Conservation (phyloP, 495 filamentous ascomycete genomes). For the Lophiotrema nucula region DNA sequence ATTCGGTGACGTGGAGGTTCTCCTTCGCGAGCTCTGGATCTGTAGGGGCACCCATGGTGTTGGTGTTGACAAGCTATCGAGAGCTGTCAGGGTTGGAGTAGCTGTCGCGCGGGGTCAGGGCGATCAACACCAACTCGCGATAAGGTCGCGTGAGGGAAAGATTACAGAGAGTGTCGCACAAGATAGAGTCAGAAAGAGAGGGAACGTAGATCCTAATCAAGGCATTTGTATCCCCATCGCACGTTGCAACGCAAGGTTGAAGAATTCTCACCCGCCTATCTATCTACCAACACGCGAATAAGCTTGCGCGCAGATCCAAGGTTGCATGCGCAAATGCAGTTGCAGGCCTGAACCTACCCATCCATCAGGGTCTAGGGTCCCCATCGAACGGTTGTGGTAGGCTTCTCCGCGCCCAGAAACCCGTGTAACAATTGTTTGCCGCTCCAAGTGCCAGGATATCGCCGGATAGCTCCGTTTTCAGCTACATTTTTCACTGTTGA, state of each 20-base stretch:
- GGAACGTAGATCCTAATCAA: background rate
- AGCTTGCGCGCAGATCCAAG: background rate
- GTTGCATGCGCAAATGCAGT: background rate
- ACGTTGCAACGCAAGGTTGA: background rate
- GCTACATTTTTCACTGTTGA: too few relatives aligned
- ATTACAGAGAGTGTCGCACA: background rate
- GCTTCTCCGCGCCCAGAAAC: background rate
- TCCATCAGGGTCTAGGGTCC: background rate
- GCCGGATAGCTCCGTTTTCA: too few relatives aligned
- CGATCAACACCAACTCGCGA: too few relatives aligned
- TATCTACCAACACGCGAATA: background rate
- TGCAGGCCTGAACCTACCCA: background rate
- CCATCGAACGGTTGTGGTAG: background rate
- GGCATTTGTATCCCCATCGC: background rate
- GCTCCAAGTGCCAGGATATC: too few relatives aligned
- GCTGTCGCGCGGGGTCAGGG: background rate
- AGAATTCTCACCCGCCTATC: background rate
- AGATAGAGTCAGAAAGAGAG: background rate
- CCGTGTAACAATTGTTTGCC: too few relatives aligned
- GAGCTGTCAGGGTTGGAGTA: background rate
- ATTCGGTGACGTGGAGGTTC: constrained; percentile 23
- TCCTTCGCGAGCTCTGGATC: constrained; percentile 22
- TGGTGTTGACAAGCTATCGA: background rate
- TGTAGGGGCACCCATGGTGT: constrained; percentile 17
- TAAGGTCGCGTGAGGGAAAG: too few relatives aligned